These are phyloP conservation scores for Aechmea fasciata DNA, from an alignment of 176 grass and related monocot genomes.

Conservation along the genomic window DNA sequence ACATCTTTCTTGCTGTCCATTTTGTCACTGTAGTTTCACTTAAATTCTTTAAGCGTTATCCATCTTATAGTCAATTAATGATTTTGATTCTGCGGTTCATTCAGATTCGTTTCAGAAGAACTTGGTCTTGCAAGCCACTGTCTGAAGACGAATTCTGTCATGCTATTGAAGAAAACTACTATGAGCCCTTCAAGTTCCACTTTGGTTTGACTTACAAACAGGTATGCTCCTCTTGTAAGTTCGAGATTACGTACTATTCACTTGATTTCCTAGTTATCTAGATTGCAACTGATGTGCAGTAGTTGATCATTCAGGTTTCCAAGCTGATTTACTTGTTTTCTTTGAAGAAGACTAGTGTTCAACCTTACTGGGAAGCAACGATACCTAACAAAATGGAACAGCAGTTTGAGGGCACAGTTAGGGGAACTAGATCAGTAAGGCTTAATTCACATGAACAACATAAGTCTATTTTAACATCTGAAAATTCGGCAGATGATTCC, in stretches of 20 bases:
- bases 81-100: conserved; percentile 12
- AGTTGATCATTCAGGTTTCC: conserved; percentile 28
- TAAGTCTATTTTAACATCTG: conserved; percentile 4
- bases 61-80: not conserved
- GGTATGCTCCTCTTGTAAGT: conserved; percentile 20
- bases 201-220: conserved; percentile 37
- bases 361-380: conserved; percentile 11
- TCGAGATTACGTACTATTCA: not conserved
- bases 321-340: conserved; percentile 51
- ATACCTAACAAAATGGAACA: conserved; percentile 15
- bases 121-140: conserved; percentile 51
- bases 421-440: conserved; percentile 31
- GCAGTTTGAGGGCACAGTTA: conserved; percentile 17
- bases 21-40: not conserved
- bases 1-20: too few species aligned
- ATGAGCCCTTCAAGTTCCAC: conserved; percentile 17
- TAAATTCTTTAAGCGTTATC: conserved; percentile 5
- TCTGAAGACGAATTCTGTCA: conserved; percentile 33
- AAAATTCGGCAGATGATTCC: not conserved
- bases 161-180: conserved; percentile 21
- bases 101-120: conserved; percentile 49
- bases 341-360: conserved; percentile 30
- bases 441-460: conserved; percentile 32
- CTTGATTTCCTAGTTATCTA: conserved; percentile 14
- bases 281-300: conserved; percentile 16